These are phyloP conservation scores for Talaromyces amestolkiae DNA, from an alignment of 2,329 filamentous ascomycete species.

Conservation along the genomic window DNA sequence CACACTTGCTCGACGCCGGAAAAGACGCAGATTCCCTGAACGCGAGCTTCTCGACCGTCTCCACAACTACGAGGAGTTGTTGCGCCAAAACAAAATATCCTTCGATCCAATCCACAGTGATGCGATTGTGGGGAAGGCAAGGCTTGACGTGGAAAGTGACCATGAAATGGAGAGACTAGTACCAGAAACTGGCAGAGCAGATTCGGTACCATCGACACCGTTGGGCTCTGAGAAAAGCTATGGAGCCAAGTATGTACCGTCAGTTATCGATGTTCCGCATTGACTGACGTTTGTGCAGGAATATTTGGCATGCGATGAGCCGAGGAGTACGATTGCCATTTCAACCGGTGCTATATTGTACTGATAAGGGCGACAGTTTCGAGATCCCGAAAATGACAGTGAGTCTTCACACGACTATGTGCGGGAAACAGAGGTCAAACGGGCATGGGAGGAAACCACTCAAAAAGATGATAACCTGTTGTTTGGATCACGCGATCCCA, in stretches of 20 bases:
- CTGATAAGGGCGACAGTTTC: slow-evolving; percentile 12
- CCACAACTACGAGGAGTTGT: slow-evolving; percentile 64
- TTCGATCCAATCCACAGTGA: slow-evolving; percentile 62
- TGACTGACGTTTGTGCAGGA: slow-evolving; percentile 6
- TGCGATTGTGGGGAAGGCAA: slow-evolving; percentile 22
- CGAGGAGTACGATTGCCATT: slow-evolving; percentile 10
- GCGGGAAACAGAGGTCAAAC: slow-evolving; percentile 40
- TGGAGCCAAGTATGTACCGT: slow-evolving; percentile 5
- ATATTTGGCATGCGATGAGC: slow-evolving; percentile 16
- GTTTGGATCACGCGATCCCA: slow-evolving; percentile 47
- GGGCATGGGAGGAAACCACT: slow-evolving; percentile 47
- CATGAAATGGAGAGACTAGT: slow-evolving; percentile 1
- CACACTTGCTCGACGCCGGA: slow-evolving; percentile 53
- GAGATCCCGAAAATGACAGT: slow-evolving; percentile 27
- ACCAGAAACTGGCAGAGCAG: background rate
- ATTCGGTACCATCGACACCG: slow-evolving; percentile 11
- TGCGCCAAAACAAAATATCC: slow-evolving; percentile 64
- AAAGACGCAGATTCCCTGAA: slow-evolving; percentile 61
- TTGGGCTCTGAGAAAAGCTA: slow-evolving; percentile 1
- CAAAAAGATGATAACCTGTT: slow-evolving; percentile 51
- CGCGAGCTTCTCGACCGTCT: slow-evolving; percentile 68
- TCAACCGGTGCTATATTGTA: background rate
- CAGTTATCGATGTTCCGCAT: background rate
- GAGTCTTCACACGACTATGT: slow-evolving; percentile 33
- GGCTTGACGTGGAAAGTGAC: slow-evolving; percentile 15